Evolutionary conservation across 768 basidiomycete genomes (phyloP).

Genomic region (Mycena alexandri): DNA sequence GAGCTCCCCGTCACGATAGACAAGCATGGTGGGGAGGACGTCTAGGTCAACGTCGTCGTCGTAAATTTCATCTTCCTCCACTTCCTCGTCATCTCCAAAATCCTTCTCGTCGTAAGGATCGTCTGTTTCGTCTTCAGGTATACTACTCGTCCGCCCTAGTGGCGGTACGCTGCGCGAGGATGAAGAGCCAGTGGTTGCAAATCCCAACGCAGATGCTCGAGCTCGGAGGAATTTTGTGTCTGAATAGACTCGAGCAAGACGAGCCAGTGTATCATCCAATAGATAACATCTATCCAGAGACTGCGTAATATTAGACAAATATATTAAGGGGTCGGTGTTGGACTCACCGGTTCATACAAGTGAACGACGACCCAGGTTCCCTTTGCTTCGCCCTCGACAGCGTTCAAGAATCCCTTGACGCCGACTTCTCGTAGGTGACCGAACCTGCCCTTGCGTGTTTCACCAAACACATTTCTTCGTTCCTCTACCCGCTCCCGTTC

Average conservation of each 20-base stretch:
- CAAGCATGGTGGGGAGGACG: conserved; percentile 83
- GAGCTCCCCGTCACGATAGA: conserved; percentile 85
- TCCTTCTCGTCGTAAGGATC: conserved; percentile 60
- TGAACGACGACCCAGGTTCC: conserved; percentile 89
- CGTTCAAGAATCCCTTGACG: conserved; percentile 74
- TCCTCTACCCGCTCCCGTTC: conserved; percentile 54
- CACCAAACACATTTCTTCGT: conserved; percentile 61
- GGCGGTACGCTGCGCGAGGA: conserved; percentile 27
- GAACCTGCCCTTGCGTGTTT: conserved; percentile 67
- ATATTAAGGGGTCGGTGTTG: conserved; percentile 12
- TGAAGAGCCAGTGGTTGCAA: conserved; percentile 43
- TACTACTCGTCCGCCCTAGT: conserved; percentile 34
- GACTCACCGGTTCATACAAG: conserved; percentile 82
- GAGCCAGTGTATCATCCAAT: conserved; percentile 76
- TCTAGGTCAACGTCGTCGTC: conserved; percentile 82
- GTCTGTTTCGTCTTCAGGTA: conserved; percentile 55
- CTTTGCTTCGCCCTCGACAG: conserved; percentile 78
- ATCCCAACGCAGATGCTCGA: conserved; percentile 79
- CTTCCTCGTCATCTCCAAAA: conserved; percentile 50
- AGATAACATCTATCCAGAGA: conserved; percentile 80
- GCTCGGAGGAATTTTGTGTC: conserved; percentile 86
- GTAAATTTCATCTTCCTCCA: conserved; percentile 59
- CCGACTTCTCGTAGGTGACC: conserved; percentile 89
- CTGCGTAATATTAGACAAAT: conserved; percentile 51
- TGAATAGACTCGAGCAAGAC: conserved; percentile 76